phyloP scores from a whole-genome alignment of 306 rosid species.

The Ziziphus jujuba region DNA sequence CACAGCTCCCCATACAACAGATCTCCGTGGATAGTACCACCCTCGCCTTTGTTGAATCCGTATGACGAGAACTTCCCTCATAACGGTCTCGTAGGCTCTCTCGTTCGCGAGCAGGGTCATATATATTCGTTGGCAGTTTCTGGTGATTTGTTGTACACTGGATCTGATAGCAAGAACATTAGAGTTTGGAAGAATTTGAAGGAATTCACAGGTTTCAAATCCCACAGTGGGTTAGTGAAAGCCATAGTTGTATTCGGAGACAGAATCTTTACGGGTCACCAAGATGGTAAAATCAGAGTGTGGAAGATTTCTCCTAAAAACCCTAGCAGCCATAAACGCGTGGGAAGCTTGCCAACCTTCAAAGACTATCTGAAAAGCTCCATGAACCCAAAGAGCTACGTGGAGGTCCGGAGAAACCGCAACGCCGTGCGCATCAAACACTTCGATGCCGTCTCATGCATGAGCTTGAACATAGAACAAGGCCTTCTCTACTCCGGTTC shows the following conservation, averaged over 20 bases:
- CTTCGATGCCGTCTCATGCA: slow-evolving; percentile 72
- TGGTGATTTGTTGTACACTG: slow-evolving; percentile 71
- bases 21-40: slow-evolving; percentile 70
- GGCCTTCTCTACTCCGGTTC: slow-evolving; percentile 74
- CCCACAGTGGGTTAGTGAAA: slow-evolving; percentile 75
- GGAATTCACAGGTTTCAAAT: slow-evolving; percentile 77
- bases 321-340: slow-evolving; percentile 37
- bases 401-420: slow-evolving; percentile 57
- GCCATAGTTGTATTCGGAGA: slow-evolving; percentile 61
- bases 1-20: slow-evolving; percentile 53
- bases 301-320: slow-evolving; percentile 57
- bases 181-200: slow-evolving; percentile 83
- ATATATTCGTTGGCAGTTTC: slow-evolving; percentile 75
- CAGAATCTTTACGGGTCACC: slow-evolving; percentile 82
- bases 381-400: slow-evolving; percentile 77
- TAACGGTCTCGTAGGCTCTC: slow-evolving; percentile 66
- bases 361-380: slow-evolving; percentile 66
- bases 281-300: slow-evolving; percentile 88
- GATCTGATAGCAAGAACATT: slow-evolving; percentile 88
- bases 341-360: slow-evolving; percentile 75
- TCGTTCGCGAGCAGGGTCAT: slow-evolving; percentile 82
- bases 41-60: slow-evolving; percentile 10
- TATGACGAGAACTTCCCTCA: slow-evolving; percentile 9
- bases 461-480: slow-evolving; percentile 61
- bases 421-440: slow-evolving; percentile 70